Base-by-base conservation (phyloP, 2,329 filamentous ascomycete species). In the Fusarium tanahbumbuense region DNA sequence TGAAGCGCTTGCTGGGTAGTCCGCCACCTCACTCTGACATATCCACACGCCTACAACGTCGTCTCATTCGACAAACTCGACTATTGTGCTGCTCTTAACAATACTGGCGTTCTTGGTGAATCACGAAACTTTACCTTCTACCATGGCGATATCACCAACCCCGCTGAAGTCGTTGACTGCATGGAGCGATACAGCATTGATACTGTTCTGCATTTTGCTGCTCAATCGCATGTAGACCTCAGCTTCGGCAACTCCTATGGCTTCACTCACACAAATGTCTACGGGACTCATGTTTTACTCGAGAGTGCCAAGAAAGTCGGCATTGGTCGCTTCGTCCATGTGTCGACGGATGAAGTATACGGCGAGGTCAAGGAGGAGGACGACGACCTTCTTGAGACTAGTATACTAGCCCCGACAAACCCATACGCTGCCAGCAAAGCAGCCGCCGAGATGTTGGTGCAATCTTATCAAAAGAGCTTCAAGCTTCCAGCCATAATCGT, bases 261-360 rank as follows among this genome's bases (percentile, higher is more conserved):
- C 56, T 95, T 95, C 80, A 94, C 92, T 1, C 89, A 90, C 73
- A 94, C 90, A 60, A 96, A 95, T 73, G 92, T 94, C 16, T 91
- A 92, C 70, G 93, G 92, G 46, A 95, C 93, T n/a, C 92, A 95
- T 78, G 91, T 93, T 40, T 85, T 95, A 62, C 83, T 95, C 11
- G 93, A 96, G 80, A 90, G 90, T 75, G 90, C 91, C 52, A 91
- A 91, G 78, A 91, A 91, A 77, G 86, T 91, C 52, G 87, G 87
- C 34, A 85, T 95, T 76, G 88, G 86, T 72, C 86, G 90, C 50
- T 95, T 95, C 79, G 90, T 95, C 75, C 92, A 95, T 78, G 89
- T 95, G 68, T 93, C 91, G 12, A 95, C 93, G 2, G 93, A 96
- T 77, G 93, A 95, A 81, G 93, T 95, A 3, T 95, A 95, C 73